Base-by-base conservation (phyloP, 768 basidiomycete species). In the Chiua virens region DNA sequence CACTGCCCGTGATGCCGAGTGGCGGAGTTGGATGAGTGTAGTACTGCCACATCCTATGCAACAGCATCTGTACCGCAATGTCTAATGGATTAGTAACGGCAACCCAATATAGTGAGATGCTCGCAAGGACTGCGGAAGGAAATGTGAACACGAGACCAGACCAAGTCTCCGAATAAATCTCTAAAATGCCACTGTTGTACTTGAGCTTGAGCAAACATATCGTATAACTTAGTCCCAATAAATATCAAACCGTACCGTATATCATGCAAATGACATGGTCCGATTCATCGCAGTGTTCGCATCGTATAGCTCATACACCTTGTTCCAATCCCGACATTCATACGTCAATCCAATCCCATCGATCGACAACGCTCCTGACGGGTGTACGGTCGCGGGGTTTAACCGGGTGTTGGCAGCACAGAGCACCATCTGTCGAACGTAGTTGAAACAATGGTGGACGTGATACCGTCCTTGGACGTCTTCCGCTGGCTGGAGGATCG, bases 381-480 rank as follows among this genome's bases (percentile, higher is more conserved):
- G 30, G 14, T 40, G 30, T 2, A 61, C 45, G 3, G 63, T 56
- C 9, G 43, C 53, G 3, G 63, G 64, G 42, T 66, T 66, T 53
- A 75, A 30, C 23, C 65, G 60, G 22, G 65, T 62, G 47, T 74
- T 67, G 4, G 64, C 65, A 1, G 65, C 65, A 37, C 74, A 76
- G 25, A 71, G 55, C 0, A 74, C 48, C 64, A 68, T 69, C 63
- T 75, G 71, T 4, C 68, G 58, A 17, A 76, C 51, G 30, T 76
- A 75, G 49, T 75, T 76, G 55, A 76, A 50, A 41, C 73, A 75
- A 32, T 76, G 73, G 10, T 63, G 54, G 22, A 30, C 53, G 34
- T 62, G 60, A n/a, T 47, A 32, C 46, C 50, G 56, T 6, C 35
- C 52, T 3, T 42, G 49, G 9, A 7, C 17, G 4, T 35, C 47